Evolutionary conservation across 192 early-diverging fungal species (phyloP).

Genomic region (Entomortierella beljakovae): DNA sequence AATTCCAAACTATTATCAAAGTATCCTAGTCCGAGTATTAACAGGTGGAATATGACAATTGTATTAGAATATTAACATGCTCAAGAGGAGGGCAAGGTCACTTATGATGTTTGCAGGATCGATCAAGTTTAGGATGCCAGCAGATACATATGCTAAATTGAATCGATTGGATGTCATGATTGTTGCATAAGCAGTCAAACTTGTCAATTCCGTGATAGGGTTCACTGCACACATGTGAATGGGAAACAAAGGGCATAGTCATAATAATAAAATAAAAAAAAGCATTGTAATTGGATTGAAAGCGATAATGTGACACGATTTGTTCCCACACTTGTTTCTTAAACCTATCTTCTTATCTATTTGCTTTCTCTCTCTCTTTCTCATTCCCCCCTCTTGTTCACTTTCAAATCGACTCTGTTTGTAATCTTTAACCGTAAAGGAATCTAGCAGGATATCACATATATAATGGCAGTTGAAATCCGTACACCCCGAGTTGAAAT

Average conservation of each 20-base stretch:
- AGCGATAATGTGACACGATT: too few species aligned
- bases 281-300: too few species aligned
- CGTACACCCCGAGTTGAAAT: constrained; percentile 55
- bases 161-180: constrained; percentile 68
- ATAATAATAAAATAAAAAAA: too few species aligned
- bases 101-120: constrained; percentile 87
- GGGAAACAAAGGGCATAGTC: too few species aligned
- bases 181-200: constrained; percentile 29
- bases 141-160: constrained; percentile 80
- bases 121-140: constrained; percentile 88
- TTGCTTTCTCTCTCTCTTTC: too few species aligned
- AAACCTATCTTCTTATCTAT: too few species aligned
- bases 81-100: constrained; percentile 72
- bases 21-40: not conserved
- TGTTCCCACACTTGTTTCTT: too few species aligned
- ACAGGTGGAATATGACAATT: not conserved
- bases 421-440: too few species aligned
- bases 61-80: constrained; percentile 57
- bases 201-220: too few species aligned
- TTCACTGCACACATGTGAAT: too few species aligned
- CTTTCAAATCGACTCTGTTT: too few species aligned
- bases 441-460: not conserved
- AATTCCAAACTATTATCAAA: constrained; percentile 30
- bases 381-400: too few species aligned
- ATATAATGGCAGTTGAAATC: constrained; percentile 28